phyloP scores from a whole-genome alignment of 179 eudicot genomes.

The Gypsophila paniculata region DNA sequence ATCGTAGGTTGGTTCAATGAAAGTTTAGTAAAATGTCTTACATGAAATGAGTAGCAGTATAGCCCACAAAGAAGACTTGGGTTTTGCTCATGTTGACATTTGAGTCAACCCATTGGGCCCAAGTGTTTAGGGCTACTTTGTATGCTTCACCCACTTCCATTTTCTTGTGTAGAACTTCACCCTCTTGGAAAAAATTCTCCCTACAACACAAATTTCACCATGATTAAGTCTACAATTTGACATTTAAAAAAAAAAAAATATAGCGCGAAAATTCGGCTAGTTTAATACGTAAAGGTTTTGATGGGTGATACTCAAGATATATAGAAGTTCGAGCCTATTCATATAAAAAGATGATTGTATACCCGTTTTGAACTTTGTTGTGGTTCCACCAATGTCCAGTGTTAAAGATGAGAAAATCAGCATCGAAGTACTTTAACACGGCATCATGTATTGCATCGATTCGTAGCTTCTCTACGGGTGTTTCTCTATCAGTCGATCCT shows the following conservation, averaged over 20 bases:
- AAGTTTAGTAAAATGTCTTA: conserved; percentile 12
- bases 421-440: conserved; percentile 34
- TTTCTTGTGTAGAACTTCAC: conserved; percentile 33
- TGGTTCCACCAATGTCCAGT: conserved; percentile 83
- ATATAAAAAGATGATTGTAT: conserved; percentile 13
- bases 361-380: conserved; percentile 50
- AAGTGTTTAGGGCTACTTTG: conserved; percentile 46
- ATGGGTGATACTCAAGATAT: too few relatives aligned
- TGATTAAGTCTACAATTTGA: conserved; percentile 2
- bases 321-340: too few relatives aligned
- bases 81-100: conserved; percentile 40
- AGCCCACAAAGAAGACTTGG: conserved; percentile 50
- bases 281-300: neutral
- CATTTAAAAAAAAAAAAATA: neutral
- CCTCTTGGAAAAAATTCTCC: conserved; percentile 51
- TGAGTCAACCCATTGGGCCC: conserved; percentile 63
- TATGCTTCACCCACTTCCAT: conserved; percentile 50
- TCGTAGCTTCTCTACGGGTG: conserved; percentile 37
- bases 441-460: conserved; percentile 43
- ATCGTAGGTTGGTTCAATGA: too few relatives aligned
- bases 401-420: conserved; percentile 64
- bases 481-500: conserved; percentile 24
- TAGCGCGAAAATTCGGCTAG: too few relatives aligned
- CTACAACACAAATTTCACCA: conserved; percentile 25
- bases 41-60: conserved; percentile 55